Percentiles rank a stretch among this genome's conserved stretches.
Evolutionary conservation across 768 basidiomycete species (phyloP).

Genomic region (Lyophyllum shimeji): DNA sequence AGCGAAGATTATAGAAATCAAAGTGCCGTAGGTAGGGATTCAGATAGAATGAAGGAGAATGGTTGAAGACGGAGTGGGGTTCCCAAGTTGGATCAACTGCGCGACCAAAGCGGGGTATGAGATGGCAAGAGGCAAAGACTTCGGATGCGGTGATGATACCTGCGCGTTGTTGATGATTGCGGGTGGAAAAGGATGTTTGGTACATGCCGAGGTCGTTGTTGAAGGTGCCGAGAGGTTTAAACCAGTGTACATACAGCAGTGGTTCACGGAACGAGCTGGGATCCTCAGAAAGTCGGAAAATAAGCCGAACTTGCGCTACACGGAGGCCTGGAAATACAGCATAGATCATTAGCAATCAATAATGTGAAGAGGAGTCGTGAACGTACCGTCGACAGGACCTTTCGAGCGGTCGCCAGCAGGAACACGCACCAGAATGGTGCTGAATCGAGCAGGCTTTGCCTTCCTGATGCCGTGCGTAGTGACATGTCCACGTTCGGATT

Average conservation of each 20-base stretch:
- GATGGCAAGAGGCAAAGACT: conserved; percentile 27
- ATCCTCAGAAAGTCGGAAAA: conserved; percentile 23
- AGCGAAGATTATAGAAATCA: background rate
- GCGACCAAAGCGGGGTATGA: conserved; percentile 23
- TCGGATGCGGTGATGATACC: conserved; percentile 22
- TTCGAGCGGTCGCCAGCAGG: background rate
- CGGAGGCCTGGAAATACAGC: conserved; percentile 17
- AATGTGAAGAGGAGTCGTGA: background rate
- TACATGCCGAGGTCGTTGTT: conserved; percentile 17
- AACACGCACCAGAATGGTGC: conserved; percentile 21
- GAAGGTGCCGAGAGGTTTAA: conserved; percentile 18
- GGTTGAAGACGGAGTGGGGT: no score
- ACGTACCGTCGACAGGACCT: conserved; percentile 11
- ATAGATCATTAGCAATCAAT: background rate
- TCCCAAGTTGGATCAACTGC: conserved; percentile 11
- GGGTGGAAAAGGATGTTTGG: conserved; percentile 15
- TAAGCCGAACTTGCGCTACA: conserved; percentile 24
- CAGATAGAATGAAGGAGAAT: background rate
- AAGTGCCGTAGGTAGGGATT: conserved; percentile 14
- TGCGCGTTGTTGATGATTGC: conserved; percentile 10
- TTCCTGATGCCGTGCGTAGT: conserved; percentile 16
- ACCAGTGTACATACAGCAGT: conserved; percentile 27
- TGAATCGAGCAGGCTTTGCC: conserved; percentile 16
- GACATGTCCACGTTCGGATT: background rate
- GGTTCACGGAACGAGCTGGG: conserved; percentile 12